Conservation (phyloP, 495 filamentous ascomycete species). For the Trichoderma erinaceum region DNA sequence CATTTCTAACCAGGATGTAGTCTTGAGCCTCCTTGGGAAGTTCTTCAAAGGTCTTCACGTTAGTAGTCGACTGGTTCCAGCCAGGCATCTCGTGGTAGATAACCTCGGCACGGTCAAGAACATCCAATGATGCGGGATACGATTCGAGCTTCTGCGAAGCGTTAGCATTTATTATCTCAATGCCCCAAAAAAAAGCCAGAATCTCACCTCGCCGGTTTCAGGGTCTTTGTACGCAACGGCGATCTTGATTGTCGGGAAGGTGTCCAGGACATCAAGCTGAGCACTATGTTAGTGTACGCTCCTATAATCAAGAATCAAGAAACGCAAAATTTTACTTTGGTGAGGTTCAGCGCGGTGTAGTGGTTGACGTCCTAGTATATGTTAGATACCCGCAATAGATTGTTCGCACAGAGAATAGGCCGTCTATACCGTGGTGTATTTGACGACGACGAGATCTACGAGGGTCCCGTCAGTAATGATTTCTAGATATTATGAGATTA, state of each 20-base stretch:
- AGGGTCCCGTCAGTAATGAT: no score
- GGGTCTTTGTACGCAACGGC: no score
- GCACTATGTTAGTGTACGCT: no score
- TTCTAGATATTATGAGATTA: no score
- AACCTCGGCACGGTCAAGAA: slow-evolving; percentile 42
- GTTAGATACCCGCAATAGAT: not conserved
- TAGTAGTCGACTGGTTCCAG: slow-evolving; percentile 45
- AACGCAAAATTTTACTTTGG: no score
- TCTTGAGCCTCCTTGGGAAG: slow-evolving; percentile 65
- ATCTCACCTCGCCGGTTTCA: not conserved
- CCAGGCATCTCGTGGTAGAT: slow-evolving; percentile 78
- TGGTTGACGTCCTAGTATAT: not conserved
- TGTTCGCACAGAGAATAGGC: not conserved
- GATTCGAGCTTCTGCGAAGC: slow-evolving; percentile 24
- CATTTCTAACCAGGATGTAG: slow-evolving; percentile 44
- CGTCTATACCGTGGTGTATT: not conserved
- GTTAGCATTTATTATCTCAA: slow-evolving; percentile 21
- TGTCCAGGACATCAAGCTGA: no score
- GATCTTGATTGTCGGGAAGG: no score
- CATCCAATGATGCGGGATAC: slow-evolving; percentile 34
- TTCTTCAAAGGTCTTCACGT: slow-evolving; percentile 47
- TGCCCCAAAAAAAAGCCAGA: not conserved
- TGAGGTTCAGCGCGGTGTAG: no score
- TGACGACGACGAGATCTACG: not conserved
- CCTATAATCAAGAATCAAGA: no score